Conservation (phyloP, 371 early-diverging fungal species). For the Syncephalastrum racemosum region DNA sequence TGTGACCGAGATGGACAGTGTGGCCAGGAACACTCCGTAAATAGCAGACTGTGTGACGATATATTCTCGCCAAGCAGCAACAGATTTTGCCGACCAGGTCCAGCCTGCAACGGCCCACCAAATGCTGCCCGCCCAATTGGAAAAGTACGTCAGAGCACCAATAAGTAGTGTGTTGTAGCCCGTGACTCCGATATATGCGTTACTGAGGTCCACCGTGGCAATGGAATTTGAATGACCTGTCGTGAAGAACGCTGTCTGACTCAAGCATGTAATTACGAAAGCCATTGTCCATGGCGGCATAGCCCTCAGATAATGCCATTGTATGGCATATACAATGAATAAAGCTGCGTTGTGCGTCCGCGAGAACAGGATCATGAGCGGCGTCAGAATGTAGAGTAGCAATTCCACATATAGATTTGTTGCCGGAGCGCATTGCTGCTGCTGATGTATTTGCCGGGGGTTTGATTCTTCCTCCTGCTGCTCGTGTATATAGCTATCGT, state of each 20-base stretch:
- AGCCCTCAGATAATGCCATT: constrained; percentile 38
- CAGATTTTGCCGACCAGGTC: constrained; percentile 20
- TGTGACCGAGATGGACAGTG: constrained; percentile 64
- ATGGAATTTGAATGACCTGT: constrained; percentile 81
- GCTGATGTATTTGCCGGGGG: constrained; percentile 12
- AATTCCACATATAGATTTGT: constrained; percentile 20
- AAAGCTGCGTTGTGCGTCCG: constrained; percentile 62
- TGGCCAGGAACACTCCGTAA: constrained; percentile 51
- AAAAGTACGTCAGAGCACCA: constrained; percentile 65
- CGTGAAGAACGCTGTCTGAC: constrained; percentile 62
- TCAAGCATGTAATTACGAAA: constrained; percentile 27
- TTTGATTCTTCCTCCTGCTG: constrained; percentile 2
- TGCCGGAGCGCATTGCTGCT: neutral
- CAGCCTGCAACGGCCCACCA: constrained; percentile 67
- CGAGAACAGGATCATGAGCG: constrained; percentile 60
- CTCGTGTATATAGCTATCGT: neutral
- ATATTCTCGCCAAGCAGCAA: constrained; percentile 29
- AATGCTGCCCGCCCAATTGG: constrained; percentile 73
- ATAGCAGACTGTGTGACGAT: constrained; percentile 44
- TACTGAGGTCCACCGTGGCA: constrained; percentile 76
- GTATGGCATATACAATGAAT: constrained; percentile 57
- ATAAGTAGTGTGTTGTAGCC: constrained; percentile 62
- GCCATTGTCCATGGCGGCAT: constrained; percentile 26
- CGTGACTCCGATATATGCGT: constrained; percentile 75
- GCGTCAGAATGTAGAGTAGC: constrained; percentile 34